phyloP scores from a whole-genome alignment of 2,329 filamentous ascomycete genomes.

The Colletotrichum karsti region DNA sequence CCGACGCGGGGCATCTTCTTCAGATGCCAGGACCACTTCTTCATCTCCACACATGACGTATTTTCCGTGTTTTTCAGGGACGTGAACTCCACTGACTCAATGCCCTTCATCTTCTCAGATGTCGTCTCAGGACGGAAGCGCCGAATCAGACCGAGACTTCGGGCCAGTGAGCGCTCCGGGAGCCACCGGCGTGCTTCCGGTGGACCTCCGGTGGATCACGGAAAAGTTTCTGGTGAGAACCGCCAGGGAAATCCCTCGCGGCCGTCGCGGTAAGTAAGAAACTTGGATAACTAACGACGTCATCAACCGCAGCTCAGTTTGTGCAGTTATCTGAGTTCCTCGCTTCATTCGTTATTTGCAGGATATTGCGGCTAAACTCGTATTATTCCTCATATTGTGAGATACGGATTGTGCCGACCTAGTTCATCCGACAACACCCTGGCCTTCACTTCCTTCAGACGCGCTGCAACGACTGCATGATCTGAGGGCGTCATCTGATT shows the following conservation, averaged over 20 bases:
- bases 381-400: too few relatives aligned
- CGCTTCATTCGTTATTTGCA: too few relatives aligned
- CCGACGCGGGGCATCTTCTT: slow-evolving; percentile 5
- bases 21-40: slow-evolving; percentile 10
- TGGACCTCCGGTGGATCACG: slow-evolving; percentile 15
- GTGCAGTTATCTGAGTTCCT: too few relatives aligned
- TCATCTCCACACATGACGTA: slow-evolving; percentile 22
- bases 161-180: not conserved
- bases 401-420: too few relatives aligned
- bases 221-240: not conserved
- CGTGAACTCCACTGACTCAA: not conserved
- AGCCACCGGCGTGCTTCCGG: not conserved
- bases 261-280: slow-evolving; percentile 4
- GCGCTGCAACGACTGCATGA: too few relatives aligned
- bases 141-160: slow-evolving; percentile 13
- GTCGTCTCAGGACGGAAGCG: slow-evolving; percentile 1
- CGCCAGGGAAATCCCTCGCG: slow-evolving; percentile 15
- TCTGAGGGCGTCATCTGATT: too few relatives aligned
- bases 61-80: not conserved
- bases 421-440: too few relatives aligned
- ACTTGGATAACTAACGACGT: not conserved
- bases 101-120: not conserved
- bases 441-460: too few relatives aligned
- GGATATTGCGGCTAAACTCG: too few relatives aligned
- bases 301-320: not conserved